A percentile compares a stretch with the other conserved stretches of the same genome.
These are phyloP conservation scores for Trypanosoma vivax DNA, from an alignment of 208 protist species.

Conservation along the genomic window DNA sequence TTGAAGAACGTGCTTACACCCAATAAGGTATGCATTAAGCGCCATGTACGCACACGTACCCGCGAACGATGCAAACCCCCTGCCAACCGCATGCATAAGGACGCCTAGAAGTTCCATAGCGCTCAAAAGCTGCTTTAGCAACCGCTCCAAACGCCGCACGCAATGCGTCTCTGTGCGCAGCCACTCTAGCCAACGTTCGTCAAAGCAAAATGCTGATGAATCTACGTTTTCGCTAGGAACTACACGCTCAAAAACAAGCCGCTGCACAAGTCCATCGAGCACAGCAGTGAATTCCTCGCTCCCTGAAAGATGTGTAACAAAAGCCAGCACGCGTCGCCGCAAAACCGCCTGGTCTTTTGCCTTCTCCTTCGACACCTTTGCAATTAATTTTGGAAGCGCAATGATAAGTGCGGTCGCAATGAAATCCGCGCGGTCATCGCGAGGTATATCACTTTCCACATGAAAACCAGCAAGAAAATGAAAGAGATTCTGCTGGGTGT, in stretches of 20 bases:
- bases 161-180: slow-evolving; percentile 16
- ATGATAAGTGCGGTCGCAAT: slow-evolving; percentile 62
- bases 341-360: slow-evolving; percentile 74
- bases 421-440: slow-evolving; percentile 53
- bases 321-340: slow-evolving; percentile 62
- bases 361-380: slow-evolving; percentile 65
- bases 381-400: slow-evolving; percentile 72
- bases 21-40: slow-evolving; percentile 68
- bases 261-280: slow-evolving; percentile 58
- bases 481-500: slow-evolving; percentile 73
- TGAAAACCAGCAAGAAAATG: slow-evolving; percentile 74
- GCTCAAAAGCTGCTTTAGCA: slow-evolving; percentile 48
- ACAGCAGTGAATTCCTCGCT: slow-evolving; percentile 40
- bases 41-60: slow-evolving; percentile 52
- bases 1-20: slow-evolving; percentile 54
- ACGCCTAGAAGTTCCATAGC: slow-evolving; percentile 55
- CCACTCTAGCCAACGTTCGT: slow-evolving; percentile 17
- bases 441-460: slow-evolving; percentile 57
- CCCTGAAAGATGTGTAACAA: slow-evolving; percentile 55
- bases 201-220: slow-evolving; percentile 16
- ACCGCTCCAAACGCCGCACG: slow-evolving; percentile 43
- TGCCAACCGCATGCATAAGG: slow-evolving; percentile 60
- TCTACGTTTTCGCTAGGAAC: slow-evolving; percentile 9
- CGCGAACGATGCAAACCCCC: slow-evolving; percentile 57
- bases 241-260: slow-evolving; percentile 55